A percentile compares a stretch with the other conserved stretches of the same genome.
Conservation (phyloP, 208 protist genomes). For the Herpetomonas tarakana region DNA sequence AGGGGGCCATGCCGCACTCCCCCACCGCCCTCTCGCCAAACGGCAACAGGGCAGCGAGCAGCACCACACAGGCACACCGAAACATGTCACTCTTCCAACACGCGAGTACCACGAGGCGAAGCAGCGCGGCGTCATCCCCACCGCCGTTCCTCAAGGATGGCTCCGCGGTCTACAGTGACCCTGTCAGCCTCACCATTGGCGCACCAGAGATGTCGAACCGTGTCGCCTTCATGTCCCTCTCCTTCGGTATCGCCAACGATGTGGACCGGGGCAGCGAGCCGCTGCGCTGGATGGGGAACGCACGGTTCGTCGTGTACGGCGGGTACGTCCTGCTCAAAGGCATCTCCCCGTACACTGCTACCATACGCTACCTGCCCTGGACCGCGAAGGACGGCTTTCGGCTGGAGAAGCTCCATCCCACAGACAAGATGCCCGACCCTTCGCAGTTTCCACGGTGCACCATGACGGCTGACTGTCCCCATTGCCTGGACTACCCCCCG, state of each 20-base stretch:
- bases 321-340: slow-evolving; percentile 60
- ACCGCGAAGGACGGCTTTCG: slow-evolving; percentile 22
- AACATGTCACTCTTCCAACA: too few species aligned
- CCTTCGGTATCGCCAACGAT: slow-evolving; percentile 77
- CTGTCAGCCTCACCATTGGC: slow-evolving; percentile 27
- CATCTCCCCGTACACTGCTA: slow-evolving; percentile 38
- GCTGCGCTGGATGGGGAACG: slow-evolving; percentile 84
- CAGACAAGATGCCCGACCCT: slow-evolving; percentile 33
- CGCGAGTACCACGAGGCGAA: not conserved
- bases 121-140: slow-evolving; percentile 2
- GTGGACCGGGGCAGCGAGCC: slow-evolving; percentile 84
- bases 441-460: slow-evolving; percentile 61
- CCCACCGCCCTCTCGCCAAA: not conserved
- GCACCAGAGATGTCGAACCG: slow-evolving; percentile 46
- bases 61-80: too few species aligned
- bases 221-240: slow-evolving; percentile 85
- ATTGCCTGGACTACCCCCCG: slow-evolving; percentile 47
- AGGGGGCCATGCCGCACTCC: not conserved
- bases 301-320: slow-evolving; percentile 73
- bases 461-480: slow-evolving; percentile 47
- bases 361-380: slow-evolving; percentile 83
- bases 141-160: slow-evolving; percentile 50
- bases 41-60: not conserved
- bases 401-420: slow-evolving; percentile 54
- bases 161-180: slow-evolving; percentile 34